Evolutionary conservation across 1,284 basidiomycete species (phyloP), one percentile per base, ranked within the genome.

Genomic region (Anthracocystis walkeri): DNA sequence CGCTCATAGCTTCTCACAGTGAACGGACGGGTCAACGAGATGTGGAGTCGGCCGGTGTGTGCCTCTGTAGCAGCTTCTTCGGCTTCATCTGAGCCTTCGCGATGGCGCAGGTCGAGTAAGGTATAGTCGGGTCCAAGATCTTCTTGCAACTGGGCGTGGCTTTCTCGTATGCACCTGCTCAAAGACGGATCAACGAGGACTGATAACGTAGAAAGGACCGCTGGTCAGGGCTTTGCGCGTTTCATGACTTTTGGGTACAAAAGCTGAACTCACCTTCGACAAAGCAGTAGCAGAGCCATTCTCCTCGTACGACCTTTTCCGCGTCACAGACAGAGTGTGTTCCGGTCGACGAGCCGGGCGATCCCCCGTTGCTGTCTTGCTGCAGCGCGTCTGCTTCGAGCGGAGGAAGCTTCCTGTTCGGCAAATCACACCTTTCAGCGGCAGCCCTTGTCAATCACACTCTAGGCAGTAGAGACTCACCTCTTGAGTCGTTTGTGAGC

Each of bases 231-330:
- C 16, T 20, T 3, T 4, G 38, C 31, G 35, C 52, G 5, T 20
- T 3, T 16, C n/a, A 2, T 25, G n/a, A n/a, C n/a, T n/a, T 8
- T 33, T 29, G 18, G 20, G 3, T 8, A 16, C 25, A 7, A 31
- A 1, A 35, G 16, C 35, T 20, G 10, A n/a, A 58, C 70, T 42
- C 59, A 75, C 73, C 68, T 48, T 72, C 45, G 2, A 78, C 65
- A 58, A 66, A 78, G 52, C 68, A 75, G 53, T 75, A 71, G 60
- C 76, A 78, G 4, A 78, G 76, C 76, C 73, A 75, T 7, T 75
- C 76, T 12, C 73, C 76, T 16, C 57, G 49, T 4, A 59, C 51
- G 5, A 48, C 40, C 49, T 46, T 65, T 27, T 49, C 53, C 5
- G 52, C 27, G 27, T 11, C 7, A 12, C 25, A n/a, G 29, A 4